phyloP scores from a whole-genome alignment of 2,329 filamentous ascomycete genomes.

The Thelonectria discophora region DNA sequence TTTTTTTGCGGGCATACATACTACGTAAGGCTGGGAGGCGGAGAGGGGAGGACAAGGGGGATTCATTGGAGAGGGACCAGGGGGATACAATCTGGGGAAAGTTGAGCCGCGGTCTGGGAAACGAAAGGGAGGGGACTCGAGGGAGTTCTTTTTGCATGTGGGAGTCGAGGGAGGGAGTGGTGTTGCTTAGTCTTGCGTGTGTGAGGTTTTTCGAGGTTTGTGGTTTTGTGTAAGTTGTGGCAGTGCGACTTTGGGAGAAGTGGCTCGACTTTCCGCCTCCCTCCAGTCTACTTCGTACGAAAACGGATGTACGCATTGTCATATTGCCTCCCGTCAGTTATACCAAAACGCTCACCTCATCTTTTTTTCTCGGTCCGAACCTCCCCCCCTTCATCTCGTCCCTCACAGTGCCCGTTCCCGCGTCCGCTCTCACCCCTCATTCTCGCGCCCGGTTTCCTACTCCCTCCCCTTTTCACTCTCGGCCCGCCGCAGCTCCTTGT shows the following conservation, averaged over 20 bases:
- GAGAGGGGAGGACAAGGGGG: background rate
- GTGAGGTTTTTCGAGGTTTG: background rate
- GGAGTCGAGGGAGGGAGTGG: background rate
- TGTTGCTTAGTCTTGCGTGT: background rate
- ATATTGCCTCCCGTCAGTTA: background rate
- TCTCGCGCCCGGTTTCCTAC: background rate
- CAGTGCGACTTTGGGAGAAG: background rate
- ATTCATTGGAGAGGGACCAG: background rate
- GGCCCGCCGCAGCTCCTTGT: constrained; percentile 11
- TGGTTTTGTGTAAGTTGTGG: background rate
- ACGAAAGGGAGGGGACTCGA: constrained; percentile 2
- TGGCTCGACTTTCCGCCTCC: background rate
- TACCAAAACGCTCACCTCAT: background rate
- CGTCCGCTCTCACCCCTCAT: too few species aligned
- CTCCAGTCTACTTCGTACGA: too few species aligned
- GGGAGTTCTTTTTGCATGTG: constrained; percentile 13
- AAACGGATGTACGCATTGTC: background rate
- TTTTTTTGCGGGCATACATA: background rate
- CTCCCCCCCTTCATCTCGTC: constrained; percentile 1
- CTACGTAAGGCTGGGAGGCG: constrained; percentile 10
- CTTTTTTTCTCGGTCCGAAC: constrained; percentile 11
- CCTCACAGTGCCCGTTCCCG: constrained; percentile 3
- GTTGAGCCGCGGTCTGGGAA: constrained; percentile 9
- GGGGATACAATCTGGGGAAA: constrained; percentile 11
- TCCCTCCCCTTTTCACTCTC: background rate